These are phyloP conservation scores for Hygrocybe punicea DNA, from an alignment of 768 basidiomycete genomes.

Conservation along the genomic window DNA sequence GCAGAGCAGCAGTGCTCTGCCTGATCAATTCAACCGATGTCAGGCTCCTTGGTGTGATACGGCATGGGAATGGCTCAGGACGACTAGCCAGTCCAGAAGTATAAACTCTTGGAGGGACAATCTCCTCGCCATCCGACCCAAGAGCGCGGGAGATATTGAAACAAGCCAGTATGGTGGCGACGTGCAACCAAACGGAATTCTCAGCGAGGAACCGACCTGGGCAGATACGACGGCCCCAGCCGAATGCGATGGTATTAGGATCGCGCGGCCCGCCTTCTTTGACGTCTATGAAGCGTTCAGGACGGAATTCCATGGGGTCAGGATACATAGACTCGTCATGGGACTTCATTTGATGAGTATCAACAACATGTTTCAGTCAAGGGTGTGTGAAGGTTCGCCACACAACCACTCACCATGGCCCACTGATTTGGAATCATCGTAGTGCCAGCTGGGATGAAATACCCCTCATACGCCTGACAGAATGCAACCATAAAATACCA, in stretches of 20 bases:
- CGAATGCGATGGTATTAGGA: too few species aligned
- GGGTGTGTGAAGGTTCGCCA: not conserved
- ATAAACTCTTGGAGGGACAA: not conserved
- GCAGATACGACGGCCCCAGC: too few species aligned
- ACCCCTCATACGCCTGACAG: not conserved
- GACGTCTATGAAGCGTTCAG: too few species aligned
- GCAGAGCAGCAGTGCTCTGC: too few species aligned
- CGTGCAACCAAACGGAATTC: too few species aligned
- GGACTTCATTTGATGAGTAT: too few species aligned
- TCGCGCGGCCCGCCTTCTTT: too few species aligned
- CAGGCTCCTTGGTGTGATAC: not conserved
- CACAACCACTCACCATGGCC: not conserved
- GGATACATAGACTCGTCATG: too few species aligned
- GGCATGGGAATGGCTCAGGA: slow-evolving; percentile 6
- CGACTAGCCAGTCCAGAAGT: not conserved
- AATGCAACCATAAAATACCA: not conserved
- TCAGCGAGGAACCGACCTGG: too few species aligned
- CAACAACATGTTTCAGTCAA: not conserved
- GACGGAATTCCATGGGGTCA: too few species aligned
- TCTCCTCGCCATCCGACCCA: slow-evolving; percentile 21
- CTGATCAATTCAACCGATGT: too few species aligned
- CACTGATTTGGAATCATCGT: slow-evolving; percentile 7
- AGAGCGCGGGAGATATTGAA: not conserved
- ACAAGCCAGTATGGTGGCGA: too few species aligned
- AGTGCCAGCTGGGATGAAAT: slow-evolving; percentile 9